Conservation (phyloP, 306 rosid genomes). For the Vicia sativa region DNA sequence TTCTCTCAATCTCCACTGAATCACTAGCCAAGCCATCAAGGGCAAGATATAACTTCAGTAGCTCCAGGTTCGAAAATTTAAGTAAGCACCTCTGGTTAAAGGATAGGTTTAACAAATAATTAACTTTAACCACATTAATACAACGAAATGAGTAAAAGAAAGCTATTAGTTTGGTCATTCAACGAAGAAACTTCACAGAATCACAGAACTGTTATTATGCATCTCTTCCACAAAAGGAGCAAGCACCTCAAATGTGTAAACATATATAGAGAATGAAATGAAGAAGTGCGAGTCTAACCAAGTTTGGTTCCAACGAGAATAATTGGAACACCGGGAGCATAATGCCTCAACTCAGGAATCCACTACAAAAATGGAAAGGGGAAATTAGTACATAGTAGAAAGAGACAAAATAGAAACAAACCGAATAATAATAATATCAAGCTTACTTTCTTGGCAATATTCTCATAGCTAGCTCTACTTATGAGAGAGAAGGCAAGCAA, state of each 20-base stretch:
- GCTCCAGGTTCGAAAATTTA: slow-evolving; percentile 23
- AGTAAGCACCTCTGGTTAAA: neutral
- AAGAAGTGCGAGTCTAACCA: slow-evolving; percentile 66
- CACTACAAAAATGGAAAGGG: slow-evolving; percentile 52
- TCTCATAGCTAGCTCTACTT: slow-evolving; percentile 99
- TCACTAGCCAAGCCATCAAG: slow-evolving; percentile 26
- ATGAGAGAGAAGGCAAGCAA: slow-evolving; percentile 93
- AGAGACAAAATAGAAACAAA: slow-evolving; percentile 17
- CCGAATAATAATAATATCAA: neutral
- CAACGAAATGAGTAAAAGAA: slow-evolving; percentile 11
- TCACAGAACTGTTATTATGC: neutral
- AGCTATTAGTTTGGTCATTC: neutral
- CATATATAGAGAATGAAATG: slow-evolving; percentile 20
- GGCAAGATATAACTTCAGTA: slow-evolving; percentile 13
- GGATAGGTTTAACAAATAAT: neutral
- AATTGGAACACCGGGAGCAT: slow-evolving; percentile 96
- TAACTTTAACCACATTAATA: slow-evolving; percentile 1
- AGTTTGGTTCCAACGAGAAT: slow-evolving; percentile 97
- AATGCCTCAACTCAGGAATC: slow-evolving; percentile 97
- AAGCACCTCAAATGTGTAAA: slow-evolving; percentile 17
- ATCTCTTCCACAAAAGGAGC: slow-evolving; percentile 23
- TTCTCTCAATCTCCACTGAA: slow-evolving; percentile 15
- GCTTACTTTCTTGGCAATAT: slow-evolving; percentile 90
- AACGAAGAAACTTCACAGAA: slow-evolving; percentile 26
- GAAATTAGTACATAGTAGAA: slow-evolving; percentile 33